These are phyloP conservation scores for Tieghemostelium lacteum DNA, from an alignment of 78 protist species.

Conservation along the genomic window DNA sequence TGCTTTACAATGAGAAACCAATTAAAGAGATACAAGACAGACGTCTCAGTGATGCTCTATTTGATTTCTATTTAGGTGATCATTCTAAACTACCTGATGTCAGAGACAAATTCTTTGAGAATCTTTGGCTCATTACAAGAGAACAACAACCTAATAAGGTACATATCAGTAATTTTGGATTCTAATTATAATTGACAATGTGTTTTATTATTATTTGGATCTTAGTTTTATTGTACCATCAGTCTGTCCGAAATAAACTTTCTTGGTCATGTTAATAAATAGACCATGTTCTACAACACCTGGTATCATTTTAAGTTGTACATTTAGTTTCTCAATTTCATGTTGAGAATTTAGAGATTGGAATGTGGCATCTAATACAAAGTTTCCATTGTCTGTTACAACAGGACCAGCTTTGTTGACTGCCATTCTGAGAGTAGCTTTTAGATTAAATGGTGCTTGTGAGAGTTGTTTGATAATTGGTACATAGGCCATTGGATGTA, in stretches of 20 bases:
- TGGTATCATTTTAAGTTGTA: slow-evolving; percentile 73
- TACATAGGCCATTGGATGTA: slow-evolving; percentile 82
- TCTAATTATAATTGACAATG: not conserved
- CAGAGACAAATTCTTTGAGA: slow-evolving; percentile 21
- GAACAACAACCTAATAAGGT: not conserved
- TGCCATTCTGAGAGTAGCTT: slow-evolving; percentile 78
- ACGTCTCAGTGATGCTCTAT: slow-evolving; percentile 2
- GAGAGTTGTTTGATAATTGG: slow-evolving; percentile 37
- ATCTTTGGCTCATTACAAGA: slow-evolving; percentile 3
- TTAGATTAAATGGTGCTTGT: not conserved
- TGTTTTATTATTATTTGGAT: slow-evolving; percentile 19
- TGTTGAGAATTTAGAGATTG: slow-evolving; percentile 11
- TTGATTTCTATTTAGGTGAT: slow-evolving; percentile 60
- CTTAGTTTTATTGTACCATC: slow-evolving; percentile 83
- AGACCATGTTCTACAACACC: slow-evolving; percentile 91
- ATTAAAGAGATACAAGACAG: slow-evolving; percentile 18
- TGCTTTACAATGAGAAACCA: slow-evolving; percentile 7
- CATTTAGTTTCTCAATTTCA: slow-evolving; percentile 23
- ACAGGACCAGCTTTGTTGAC: slow-evolving; percentile 91
- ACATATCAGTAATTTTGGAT: not conserved
- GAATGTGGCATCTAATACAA: slow-evolving; percentile 85
- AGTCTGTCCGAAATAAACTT: slow-evolving; percentile 78
- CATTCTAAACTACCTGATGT: slow-evolving; percentile 27
- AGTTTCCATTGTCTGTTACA: slow-evolving; percentile 90
- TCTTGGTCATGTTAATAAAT: slow-evolving; percentile 73